Evolutionary conservation across 345 rosid genomes (phyloP).

Genomic region (Populus pruinosa): DNA sequence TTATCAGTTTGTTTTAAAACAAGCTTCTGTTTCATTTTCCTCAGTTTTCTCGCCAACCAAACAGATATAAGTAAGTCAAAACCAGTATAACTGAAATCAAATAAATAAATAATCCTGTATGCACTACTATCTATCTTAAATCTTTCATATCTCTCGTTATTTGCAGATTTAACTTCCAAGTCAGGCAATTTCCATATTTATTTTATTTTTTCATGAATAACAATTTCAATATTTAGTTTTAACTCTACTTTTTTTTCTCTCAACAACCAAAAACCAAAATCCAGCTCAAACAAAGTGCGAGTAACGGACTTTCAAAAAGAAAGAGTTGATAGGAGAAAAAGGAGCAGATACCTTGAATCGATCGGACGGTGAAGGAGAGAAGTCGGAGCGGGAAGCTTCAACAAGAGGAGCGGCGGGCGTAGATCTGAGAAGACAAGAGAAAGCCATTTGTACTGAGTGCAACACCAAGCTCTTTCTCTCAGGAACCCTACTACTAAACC

Average conservation of each 20-base stretch:
- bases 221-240: neutral
- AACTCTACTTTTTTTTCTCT: neutral
- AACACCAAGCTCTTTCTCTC: neutral
- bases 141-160: neutral
- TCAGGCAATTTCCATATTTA: neutral
- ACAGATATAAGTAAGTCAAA: neutral
- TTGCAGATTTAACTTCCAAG: neutral
- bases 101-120: neutral
- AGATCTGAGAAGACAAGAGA: slow-evolving; percentile 67
- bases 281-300: neutral
- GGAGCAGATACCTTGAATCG: slow-evolving; percentile 51
- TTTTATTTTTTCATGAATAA: too few species aligned
- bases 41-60: slow-evolving; percentile 6
- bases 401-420: slow-evolving; percentile 37
- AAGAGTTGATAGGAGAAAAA: neutral
- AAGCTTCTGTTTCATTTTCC: neutral
- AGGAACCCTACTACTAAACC: slow-evolving; percentile 25
- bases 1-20: neutral
- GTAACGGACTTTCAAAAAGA: neutral
- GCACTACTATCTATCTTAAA: neutral
- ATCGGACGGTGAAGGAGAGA: slow-evolving; percentile 37
- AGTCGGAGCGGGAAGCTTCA: slow-evolving; percentile 34
- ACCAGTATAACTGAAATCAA: neutral
- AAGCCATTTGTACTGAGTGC: slow-evolving; percentile 44
- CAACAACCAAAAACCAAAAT: neutral